A percentile compares a stretch with the other conserved stretches of the same genome.
These are phyloP conservation scores for Quercus berberidifolia DNA, from an alignment of 306 rosid species.

Conservation along the genomic window DNA sequence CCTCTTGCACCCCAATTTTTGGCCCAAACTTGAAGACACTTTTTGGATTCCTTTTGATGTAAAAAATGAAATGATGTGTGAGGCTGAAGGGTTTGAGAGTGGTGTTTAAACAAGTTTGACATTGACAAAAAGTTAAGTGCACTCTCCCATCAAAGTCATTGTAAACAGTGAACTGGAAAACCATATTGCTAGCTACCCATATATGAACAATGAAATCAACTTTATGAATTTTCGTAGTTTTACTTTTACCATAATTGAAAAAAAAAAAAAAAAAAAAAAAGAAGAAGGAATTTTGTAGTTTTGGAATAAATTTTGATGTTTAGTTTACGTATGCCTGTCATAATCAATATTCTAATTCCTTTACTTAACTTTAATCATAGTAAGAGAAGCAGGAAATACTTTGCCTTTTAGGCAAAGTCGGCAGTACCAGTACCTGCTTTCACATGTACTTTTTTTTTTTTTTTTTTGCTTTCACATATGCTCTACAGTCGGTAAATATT, in stretches of 20 bases:
- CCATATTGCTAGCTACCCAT: neutral
- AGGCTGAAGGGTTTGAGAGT: slow-evolving; percentile 3
- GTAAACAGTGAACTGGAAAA: neutral
- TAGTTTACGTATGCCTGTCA: neutral
- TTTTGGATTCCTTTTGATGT: slow-evolving; percentile 54
- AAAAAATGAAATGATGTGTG: slow-evolving; percentile 20
- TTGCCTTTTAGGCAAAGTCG: too few relatives aligned
- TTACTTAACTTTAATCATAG: neutral
- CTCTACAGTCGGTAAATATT: too few relatives aligned
- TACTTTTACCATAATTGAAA: too few relatives aligned
- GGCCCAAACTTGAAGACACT: slow-evolving; percentile 36
- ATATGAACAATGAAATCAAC: neutral
- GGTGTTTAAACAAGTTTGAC: neutral
- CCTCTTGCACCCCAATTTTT: slow-evolving; percentile 8
- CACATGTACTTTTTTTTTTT: neutral
- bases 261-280: too few relatives aligned
- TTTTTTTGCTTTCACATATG: neutral
- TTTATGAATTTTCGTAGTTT: too few relatives aligned
- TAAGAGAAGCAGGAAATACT: neutral
- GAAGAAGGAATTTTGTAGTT: neutral
- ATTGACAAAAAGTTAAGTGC: neutral
- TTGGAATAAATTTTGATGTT: neutral
- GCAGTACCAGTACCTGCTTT: too few relatives aligned
- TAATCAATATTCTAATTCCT: neutral
- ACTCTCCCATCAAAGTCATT: neutral